These are phyloP conservation scores for Tricholoma matsutake DNA, from an alignment of 768 basidiomycete species.

Conservation along the genomic window DNA sequence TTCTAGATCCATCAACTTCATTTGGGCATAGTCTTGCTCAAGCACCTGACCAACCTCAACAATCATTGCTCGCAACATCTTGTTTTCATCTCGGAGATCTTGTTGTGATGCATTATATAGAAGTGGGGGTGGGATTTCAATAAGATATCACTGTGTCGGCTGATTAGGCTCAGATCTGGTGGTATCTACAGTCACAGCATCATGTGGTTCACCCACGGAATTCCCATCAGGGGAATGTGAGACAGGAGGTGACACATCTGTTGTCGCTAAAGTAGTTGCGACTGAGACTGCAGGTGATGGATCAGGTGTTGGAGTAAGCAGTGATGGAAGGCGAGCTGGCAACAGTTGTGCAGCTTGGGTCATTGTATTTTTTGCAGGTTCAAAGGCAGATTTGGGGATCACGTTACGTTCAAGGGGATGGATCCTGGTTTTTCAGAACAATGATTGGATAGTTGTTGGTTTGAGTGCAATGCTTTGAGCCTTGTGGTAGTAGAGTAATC, in stretches of 20 bases:
- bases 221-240: too few species aligned
- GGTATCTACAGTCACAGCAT: too few species aligned
- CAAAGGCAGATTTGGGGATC: conserved; percentile 6
- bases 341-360: conserved; percentile 23
- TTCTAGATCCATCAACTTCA: background rate
- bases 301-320: too few species aligned
- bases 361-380: background rate
- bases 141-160: too few species aligned
- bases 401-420: conserved; percentile 15
- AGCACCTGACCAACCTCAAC: background rate
- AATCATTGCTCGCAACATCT: background rate
- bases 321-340: background rate
- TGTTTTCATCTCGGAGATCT: background rate
- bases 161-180: too few species aligned
- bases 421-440: conserved; percentile 22
- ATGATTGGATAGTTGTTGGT: conserved; percentile 14
- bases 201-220: too few species aligned
- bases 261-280: too few species aligned
- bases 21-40: background rate
- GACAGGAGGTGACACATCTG: too few species aligned
- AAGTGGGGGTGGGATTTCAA: too few species aligned
- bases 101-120: background rate
- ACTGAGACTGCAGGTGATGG: too few species aligned
- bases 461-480: conserved; percentile 16
- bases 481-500: conserved; percentile 3